Evolutionary conservation across 805 yeast species (phyloP).

Genomic region (Spathaspora passalidarum): DNA sequence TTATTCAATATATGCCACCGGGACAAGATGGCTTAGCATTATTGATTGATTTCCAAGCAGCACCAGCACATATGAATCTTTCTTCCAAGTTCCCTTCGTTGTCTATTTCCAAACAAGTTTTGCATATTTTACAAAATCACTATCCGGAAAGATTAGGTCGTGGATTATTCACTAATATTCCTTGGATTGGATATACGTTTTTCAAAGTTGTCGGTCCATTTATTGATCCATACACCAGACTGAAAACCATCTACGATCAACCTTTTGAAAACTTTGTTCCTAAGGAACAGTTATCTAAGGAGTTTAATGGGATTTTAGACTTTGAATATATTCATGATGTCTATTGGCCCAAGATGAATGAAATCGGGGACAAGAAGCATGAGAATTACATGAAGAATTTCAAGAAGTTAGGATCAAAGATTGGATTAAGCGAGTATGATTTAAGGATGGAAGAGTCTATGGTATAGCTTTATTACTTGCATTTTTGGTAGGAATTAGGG

Average conservation of each 20-base stretch:
- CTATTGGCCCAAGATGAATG: slow-evolving; percentile 52
- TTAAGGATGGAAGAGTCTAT: slow-evolving; percentile 26
- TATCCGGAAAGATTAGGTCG: slow-evolving; percentile 58
- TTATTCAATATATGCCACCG: slow-evolving; percentile 53
- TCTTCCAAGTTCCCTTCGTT: slow-evolving; percentile 47
- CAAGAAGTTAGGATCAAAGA: slow-evolving; percentile 41
- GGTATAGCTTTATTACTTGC: background rate
- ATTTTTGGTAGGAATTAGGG: background rate
- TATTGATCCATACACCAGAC: slow-evolving; percentile 56
- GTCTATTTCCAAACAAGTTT: slow-evolving; percentile 47
- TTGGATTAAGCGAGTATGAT: slow-evolving; percentile 57
- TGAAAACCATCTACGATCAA: slow-evolving; percentile 55
- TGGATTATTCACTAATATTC: slow-evolving; percentile 53
- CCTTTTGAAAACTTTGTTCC: slow-evolving; percentile 57
- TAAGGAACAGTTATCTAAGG: slow-evolving; percentile 47
- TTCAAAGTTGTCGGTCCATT: slow-evolving; percentile 56
- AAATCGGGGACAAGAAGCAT: slow-evolving; percentile 38
- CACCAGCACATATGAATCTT: slow-evolving; percentile 33
- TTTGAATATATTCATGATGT: slow-evolving; percentile 51
- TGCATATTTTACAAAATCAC: slow-evolving; percentile 52
- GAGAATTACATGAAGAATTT: slow-evolving; percentile 32
- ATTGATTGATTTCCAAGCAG: slow-evolving; percentile 53
- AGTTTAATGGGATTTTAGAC: slow-evolving; percentile 48
- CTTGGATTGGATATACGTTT: slow-evolving; percentile 56
- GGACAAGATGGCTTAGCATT: slow-evolving; percentile 57